Evolutionary conservation across 768 basidiomycete genomes (phyloP).

Genomic region (Termitomyces sp.): DNA sequence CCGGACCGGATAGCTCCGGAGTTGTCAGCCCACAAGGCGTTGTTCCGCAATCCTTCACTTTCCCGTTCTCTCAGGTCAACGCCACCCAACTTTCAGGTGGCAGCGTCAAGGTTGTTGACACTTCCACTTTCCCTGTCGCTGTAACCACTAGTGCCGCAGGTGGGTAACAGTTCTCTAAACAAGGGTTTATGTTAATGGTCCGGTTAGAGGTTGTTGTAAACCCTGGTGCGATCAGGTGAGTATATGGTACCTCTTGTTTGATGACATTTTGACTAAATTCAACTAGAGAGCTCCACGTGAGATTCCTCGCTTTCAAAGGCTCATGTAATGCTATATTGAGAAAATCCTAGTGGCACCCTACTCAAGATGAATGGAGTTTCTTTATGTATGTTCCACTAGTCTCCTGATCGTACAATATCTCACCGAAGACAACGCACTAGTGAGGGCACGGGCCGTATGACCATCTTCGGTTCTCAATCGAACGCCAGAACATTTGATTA

Average conservation of each 20-base stretch:
- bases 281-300: conserved; percentile 53
- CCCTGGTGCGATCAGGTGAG: conserved; percentile 52
- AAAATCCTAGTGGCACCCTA: conserved; percentile 61
- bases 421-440: conserved; percentile 26
- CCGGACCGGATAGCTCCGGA: conserved; percentile 30
- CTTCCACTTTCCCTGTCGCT: conserved; percentile 49
- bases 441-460: conserved; percentile 51
- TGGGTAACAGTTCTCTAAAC: conserved; percentile 1
- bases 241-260: neutral
- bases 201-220: conserved; percentile 48
- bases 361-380: conserved; percentile 62
- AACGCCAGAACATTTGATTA: conserved; percentile 62
- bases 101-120: conserved; percentile 48
- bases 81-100: conserved; percentile 45
- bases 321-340: neutral
- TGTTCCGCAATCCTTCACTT: conserved; percentile 44
- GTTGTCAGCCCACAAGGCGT: conserved; percentile 42
- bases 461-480: conserved; percentile 49
- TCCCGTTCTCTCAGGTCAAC: conserved; percentile 42
- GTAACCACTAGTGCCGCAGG: conserved; percentile 48
- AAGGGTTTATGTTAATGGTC: neutral
- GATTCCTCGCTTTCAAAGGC: conserved; percentile 10
- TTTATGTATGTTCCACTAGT: conserved; percentile 41
- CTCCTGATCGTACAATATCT: neutral
- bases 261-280: neutral